Base-by-base conservation (phyloP, 805 yeast genomes). In the Ogataea philodendri region DNA sequence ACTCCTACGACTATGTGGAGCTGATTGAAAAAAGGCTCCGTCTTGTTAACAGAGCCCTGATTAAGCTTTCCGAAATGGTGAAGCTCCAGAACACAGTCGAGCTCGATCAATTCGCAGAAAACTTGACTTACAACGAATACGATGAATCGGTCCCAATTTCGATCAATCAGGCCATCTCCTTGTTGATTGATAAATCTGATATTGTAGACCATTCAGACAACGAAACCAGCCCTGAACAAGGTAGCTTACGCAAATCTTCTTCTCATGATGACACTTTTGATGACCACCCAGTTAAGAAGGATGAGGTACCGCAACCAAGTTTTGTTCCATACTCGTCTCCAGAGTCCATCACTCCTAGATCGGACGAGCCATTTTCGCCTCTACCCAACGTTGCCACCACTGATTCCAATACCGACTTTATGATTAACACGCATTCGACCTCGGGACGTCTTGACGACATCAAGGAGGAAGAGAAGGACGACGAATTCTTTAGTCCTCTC, bases 1-100 rank as follows among this genome's bases (percentile, higher is more conserved):
- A 76, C 43, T 78, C 84, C 2, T 55, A 60, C 26, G 82, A 81
- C 5, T 78, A 80, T 44, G 81, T 78, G 8, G 85, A 79, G 46
- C 57, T 80, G 35, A 59, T 80, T 22, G 84, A 80, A 45, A 73
- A 78, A 17, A 54, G 84, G 30, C 54, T 76, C 23, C 74, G 70
- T 30, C 57, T 80, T 26, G 59, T 79, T 15, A 70, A 76, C 31
- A 67, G 67, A 45, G 61, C 78, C 1, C 53, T 79, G 29, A 70
- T 75, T 37, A 70, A 68, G 32, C 35, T 63, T 15, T 50, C 61
- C n/a, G 55, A 53, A 30, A 32, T 60, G 41, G 52, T 58, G 18
- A 47, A 49, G 30, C 36, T 41, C 2, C 32, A 46, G 11, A 34
- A 46, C 9, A 21, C n/a, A 4, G 25, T 27, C 2, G 46, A 45